Evolutionary conservation across 352 stramenopile genomes (phyloP).

Genomic region (Phytophthora pisi): DNA sequence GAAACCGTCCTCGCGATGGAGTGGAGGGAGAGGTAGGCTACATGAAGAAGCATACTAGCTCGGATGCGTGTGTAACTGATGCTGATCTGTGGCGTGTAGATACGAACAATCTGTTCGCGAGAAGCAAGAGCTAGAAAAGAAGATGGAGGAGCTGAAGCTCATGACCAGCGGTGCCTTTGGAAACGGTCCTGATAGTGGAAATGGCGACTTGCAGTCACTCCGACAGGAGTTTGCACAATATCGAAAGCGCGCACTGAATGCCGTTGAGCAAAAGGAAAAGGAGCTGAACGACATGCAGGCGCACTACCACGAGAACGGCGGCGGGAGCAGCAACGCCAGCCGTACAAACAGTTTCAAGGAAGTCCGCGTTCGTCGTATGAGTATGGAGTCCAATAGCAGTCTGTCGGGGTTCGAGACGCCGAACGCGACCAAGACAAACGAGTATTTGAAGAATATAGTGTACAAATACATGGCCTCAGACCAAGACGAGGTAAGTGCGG

Average conservation of each 20-base stretch:
- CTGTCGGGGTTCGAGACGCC: slow-evolving; percentile 83
- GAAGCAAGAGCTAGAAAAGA: slow-evolving; percentile 80
- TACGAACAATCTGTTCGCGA: slow-evolving; percentile 80
- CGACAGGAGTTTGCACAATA: slow-evolving; percentile 85
- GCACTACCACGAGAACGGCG: slow-evolving; percentile 57
- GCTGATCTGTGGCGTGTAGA: slow-evolving; percentile 22
- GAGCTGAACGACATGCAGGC: slow-evolving; percentile 74
- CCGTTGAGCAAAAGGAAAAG: slow-evolving; percentile 85
- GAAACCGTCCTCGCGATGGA: slow-evolving; percentile 85
- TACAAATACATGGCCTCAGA: slow-evolving; percentile 92
- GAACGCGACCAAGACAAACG: slow-evolving; percentile 81
- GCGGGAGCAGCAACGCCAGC: slow-evolving; percentile 35
- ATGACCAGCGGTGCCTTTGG: slow-evolving; percentile 42
- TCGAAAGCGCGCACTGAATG: slow-evolving; percentile 75
- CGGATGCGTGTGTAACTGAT: background rate
- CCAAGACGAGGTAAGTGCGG: slow-evolving; percentile 61
- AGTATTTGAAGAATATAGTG: slow-evolving; percentile 92
- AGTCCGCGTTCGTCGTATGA: slow-evolving; percentile 63
- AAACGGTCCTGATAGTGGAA: slow-evolving; percentile 28
- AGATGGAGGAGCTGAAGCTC: slow-evolving; percentile 68
- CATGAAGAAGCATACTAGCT: background rate
- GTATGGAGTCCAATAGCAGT: slow-evolving; percentile 79
- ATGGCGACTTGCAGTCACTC: slow-evolving; percentile 66
- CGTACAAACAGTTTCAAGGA: slow-evolving; percentile 57
- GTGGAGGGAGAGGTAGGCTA: slow-evolving; percentile 72